Base-by-base conservation (phyloP, 768 basidiomycete species). In the Leccinum boreale region DNA sequence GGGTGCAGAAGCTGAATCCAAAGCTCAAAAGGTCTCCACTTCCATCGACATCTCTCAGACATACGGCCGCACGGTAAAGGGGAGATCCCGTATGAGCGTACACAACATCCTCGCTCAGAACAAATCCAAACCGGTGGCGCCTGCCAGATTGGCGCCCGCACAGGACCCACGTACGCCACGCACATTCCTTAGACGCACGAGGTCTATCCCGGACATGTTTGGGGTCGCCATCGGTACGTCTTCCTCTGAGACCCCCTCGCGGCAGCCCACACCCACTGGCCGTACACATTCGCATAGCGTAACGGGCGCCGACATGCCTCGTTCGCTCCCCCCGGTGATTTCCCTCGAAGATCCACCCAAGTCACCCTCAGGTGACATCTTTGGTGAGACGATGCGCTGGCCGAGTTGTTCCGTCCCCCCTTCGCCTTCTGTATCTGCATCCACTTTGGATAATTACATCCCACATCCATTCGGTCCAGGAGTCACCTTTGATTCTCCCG, bases 281-380 rank as follows among this genome's bases (percentile, higher is more conserved):
- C 83, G 89, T 24, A 82, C 79, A 3, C 90, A 92, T 65, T 90
- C 90, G 3, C 86, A 90, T 62, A 90, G 88, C 69, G 89, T 92
- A 17, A 91, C 90, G 1, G 83, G 83, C 2, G 83, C 81, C 12
- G 88, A 92, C 57, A 74, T 83, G 47, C 80, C 82, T 21, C 81
- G 81, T 11, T 73, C 70, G 3, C 64, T 73, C 1, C 44, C 70
- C 12, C 56, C 68, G 3, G 59, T 60, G n/a, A 3, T 59, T 8
- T 64, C 71, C 31, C 61, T 71, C 24, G 56, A 46, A 10, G 69
- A 69, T n/a, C 64, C 64, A 24, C 63, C 66, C 14, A 74, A 71
- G 50, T 57, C 67, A 0, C 62, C 69, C n/a, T 53, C 60, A 3
- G 65, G 74, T 24, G 89, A 90, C 67, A 74, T 83, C 17, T 90